These are phyloP conservation scores for Pythium brassicae DNA, from an alignment of 352 stramenopile species.

Conservation along the genomic window DNA sequence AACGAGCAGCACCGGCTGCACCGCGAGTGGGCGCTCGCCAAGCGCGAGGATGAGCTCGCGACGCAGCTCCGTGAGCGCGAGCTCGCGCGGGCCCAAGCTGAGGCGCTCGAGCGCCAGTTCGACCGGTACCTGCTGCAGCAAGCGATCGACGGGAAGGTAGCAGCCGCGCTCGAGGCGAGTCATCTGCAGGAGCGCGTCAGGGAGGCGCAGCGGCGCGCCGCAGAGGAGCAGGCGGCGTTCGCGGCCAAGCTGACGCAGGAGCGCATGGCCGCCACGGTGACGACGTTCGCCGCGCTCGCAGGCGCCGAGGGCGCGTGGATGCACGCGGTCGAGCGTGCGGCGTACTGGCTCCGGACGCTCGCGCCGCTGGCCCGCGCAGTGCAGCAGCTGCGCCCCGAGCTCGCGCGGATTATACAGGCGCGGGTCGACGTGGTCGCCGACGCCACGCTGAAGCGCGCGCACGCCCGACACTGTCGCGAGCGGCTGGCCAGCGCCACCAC, in stretches of 20 bases:
- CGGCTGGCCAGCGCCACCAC: slow-evolving; percentile 27
- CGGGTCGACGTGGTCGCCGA: slow-evolving; percentile 53
- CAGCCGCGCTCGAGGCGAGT: slow-evolving; percentile 40
- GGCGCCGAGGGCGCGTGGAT: slow-evolving; percentile 45
- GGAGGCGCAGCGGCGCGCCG: slow-evolving; percentile 42
- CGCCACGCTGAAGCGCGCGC: slow-evolving; percentile 36
- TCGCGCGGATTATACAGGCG: slow-evolving; percentile 40
- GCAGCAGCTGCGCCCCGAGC: slow-evolving; percentile 28
- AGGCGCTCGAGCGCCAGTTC: slow-evolving; percentile 49
- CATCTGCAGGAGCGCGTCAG: slow-evolving; percentile 33
- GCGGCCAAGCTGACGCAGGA: slow-evolving; percentile 58
- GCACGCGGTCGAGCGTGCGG: slow-evolving; percentile 31
- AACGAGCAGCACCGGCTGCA: slow-evolving; percentile 73
- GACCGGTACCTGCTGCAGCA: slow-evolving; percentile 64
- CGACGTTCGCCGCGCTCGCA: slow-evolving; percentile 35
- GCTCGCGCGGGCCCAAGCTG: slow-evolving; percentile 29
- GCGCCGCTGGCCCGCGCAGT: slow-evolving; percentile 27
- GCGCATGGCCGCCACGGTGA: slow-evolving; percentile 57
- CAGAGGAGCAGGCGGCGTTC: slow-evolving; percentile 38
- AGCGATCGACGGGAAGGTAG: slow-evolving; percentile 39
- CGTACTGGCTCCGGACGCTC: slow-evolving; percentile 29
- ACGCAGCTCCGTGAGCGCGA: slow-evolving; percentile 56
- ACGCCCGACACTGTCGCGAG: slow-evolving; percentile 39
- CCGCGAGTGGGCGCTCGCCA: slow-evolving; percentile 65
- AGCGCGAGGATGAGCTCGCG: slow-evolving; percentile 55